Evolutionary conservation across 2,329 filamentous ascomycete genomes (phyloP), one percentile per base, ranked within the genome.

Genomic region (Trichoderma sp.): DNA sequence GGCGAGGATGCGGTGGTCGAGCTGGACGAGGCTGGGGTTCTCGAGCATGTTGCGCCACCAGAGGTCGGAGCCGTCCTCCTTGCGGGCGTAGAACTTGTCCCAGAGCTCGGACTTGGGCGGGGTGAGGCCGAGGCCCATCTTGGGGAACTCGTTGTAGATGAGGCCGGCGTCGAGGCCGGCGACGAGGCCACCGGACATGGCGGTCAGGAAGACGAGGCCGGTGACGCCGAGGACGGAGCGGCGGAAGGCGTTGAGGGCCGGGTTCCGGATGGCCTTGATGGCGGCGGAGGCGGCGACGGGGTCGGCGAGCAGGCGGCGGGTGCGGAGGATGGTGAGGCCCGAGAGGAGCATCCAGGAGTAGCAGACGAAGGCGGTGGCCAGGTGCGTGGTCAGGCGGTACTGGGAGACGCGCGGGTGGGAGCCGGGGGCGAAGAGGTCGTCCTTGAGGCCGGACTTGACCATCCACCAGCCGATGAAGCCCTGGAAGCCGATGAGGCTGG

Each of bases 391-490:
- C 64, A 99, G 84, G 59, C 95, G 88, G 80, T 99, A 99, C 79
- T 99, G 95, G 68, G 90, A 94, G 57, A 99, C 95, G 66, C 95
- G 88, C 0, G 95, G 95, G 76, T 97, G 92, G 64, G 89, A 90
- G 14, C 93, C 95, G 2, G 92, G 90, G 21, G 91, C 91, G 74
- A 99, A 97, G 30, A 99, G 85, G 76, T 99, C 95, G 75, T 98
- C 95, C 76, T 94, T 96, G 68, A 99, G 83, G 1, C 95, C 95
- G 12, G 91, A 96, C 78, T 96, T 96, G 71, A 99, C 95, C 95
- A 99, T 99, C 93, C 95, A 99, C 95, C 95, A 99, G 63, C 95
- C 95, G 69, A 99, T 89, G 73, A 95, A 86, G 51, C 95, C 95
- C 77, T 99, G 95, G 77, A 97, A 95, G 63, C 92, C 95, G 72